Evolutionary conservation across 1,139 yeast genomes (phyloP), one percentile per base, ranked within the genome.

Genomic region (Magnusiomyces ingens): DNA sequence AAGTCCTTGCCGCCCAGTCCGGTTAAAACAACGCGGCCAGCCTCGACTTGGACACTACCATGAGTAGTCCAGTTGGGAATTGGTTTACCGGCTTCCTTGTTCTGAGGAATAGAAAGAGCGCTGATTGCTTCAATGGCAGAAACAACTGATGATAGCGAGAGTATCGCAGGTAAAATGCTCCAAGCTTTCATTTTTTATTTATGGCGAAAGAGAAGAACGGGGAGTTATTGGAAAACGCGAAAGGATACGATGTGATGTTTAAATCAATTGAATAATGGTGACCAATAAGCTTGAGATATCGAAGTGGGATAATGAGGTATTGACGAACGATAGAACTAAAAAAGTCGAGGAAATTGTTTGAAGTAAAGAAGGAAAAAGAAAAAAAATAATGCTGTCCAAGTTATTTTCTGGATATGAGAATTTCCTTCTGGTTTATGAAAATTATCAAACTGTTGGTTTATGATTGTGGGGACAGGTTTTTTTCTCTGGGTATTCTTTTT

Each of bases 21-120:
- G 1, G 71, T 64, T 19, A 67, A 56, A n/a, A 57, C 50, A 19
- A 61, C 51, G 19, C 58, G 55, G 26, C 60, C 61, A 3, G 58
- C 38, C 22, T 58, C 59, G 12, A 52, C 55, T 13, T 48, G 41
- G 13, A 51, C 35, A 12, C 50, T 32, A 13, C 54, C 57, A n/a
- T 47, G 38, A 2, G 49, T 46, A 12, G 22, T 46, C 57, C 57
- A 55, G 22, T 51, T 49, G 21, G 37, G 49, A 32, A 55, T 49
- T 21, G 50, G 45, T 21, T 42, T 48, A 21, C 55, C 57, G 29
- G 49, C 54, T 12, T 5, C 19, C 15, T 46, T 47, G 17, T 49
- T 51, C 36, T 53, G 48, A 4, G 57, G 57, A 22, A 55, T 49
- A 10, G 55, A 55, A 21, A 48, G 37, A 3, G 21, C 19, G 2